Conservation (phyloP, 164 flowering plant species). For the Macadamia tetraphylla region DNA sequence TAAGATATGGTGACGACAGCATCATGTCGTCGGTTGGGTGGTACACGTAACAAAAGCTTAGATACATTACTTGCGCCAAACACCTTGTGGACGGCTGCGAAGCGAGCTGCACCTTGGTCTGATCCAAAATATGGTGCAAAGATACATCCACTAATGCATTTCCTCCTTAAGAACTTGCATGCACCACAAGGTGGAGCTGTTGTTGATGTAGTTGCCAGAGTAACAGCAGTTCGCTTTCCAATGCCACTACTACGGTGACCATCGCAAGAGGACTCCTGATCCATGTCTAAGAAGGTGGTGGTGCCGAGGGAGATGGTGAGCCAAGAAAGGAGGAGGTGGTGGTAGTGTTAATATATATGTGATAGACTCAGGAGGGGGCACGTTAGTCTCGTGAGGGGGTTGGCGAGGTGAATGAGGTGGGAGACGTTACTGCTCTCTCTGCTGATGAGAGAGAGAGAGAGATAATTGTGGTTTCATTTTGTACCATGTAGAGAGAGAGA, state of each 20-base stretch:
- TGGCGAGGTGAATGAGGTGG: constrained; percentile 41
- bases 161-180: constrained; percentile 89
- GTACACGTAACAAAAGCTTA: constrained; percentile 65
- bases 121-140: constrained; percentile 84
- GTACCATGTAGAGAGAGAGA: not conserved
- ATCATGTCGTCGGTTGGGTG: constrained; percentile 66
- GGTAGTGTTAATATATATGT: constrained; percentile 22
- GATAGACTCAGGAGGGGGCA: constrained; percentile 18
- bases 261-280: not conserved
- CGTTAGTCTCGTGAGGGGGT: constrained; percentile 67
- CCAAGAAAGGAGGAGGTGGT: constrained; percentile 7
- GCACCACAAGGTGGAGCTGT: constrained; percentile 75
- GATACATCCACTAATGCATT: constrained; percentile 73
- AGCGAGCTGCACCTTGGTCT: constrained; percentile 85
- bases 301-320: not conserved
- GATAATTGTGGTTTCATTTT: not conserved
- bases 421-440: constrained; percentile 29
- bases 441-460: constrained; percentile 2
- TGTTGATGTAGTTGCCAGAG: not conserved
- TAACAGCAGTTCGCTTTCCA: constrained; percentile 16
- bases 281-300: constrained; percentile 15
- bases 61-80: constrained; percentile 95
- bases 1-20: constrained; percentile 78
- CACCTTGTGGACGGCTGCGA: constrained; percentile 89
- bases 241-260: constrained; percentile 19